These are phyloP conservation scores for Calonectria ilicicola DNA, from an alignment of 2,329 filamentous ascomycete genomes.

Conservation along the genomic window DNA sequence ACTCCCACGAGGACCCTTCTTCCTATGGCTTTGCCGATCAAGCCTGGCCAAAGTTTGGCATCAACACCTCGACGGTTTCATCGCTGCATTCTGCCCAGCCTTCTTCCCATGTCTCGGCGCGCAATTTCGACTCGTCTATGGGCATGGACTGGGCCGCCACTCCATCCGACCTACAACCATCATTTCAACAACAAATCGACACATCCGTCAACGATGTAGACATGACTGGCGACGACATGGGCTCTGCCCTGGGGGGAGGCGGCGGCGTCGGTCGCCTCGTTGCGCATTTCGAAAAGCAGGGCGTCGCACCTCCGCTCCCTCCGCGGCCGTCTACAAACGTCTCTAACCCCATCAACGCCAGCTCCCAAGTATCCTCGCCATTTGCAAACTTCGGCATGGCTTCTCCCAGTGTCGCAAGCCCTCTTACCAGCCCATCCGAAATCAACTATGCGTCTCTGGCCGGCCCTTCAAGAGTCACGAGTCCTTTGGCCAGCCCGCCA, in stretches of 20 bases:
- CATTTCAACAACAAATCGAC: constrained; percentile 42
- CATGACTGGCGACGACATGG: constrained; percentile 40
- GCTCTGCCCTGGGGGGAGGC: constrained; percentile 36
- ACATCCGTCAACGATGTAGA: constrained; percentile 41
- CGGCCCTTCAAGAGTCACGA: constrained; percentile 46
- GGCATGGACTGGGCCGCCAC: constrained; percentile 55
- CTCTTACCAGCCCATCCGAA: constrained; percentile 47
- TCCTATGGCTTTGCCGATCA: constrained; percentile 48
- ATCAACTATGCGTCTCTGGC: constrained; percentile 48
- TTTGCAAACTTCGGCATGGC: constrained; percentile 47
- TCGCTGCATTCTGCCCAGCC: constrained; percentile 39
- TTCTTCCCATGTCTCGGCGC: constrained; percentile 40
- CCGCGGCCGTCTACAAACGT: constrained; percentile 47
- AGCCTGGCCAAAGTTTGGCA: constrained; percentile 48
- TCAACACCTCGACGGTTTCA: constrained; percentile 37
- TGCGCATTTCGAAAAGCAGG: constrained; percentile 56
- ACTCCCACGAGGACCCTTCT: constrained; percentile 42
- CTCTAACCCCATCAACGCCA: constrained; percentile 35
- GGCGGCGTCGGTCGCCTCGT: constrained; percentile 53
- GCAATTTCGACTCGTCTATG: constrained; percentile 42
- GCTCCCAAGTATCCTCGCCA: constrained; percentile 44
- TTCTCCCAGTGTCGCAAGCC: constrained; percentile 47
- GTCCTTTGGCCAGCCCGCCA: constrained; percentile 47
- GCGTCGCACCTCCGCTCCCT: constrained; percentile 50
- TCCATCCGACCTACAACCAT: constrained; percentile 43